Percentiles rank a stretch among this genome's conserved stretches.
Evolutionary conservation across 1,284 basidiomycete species (phyloP).

Genomic region (Athelia psychrophila): DNA sequence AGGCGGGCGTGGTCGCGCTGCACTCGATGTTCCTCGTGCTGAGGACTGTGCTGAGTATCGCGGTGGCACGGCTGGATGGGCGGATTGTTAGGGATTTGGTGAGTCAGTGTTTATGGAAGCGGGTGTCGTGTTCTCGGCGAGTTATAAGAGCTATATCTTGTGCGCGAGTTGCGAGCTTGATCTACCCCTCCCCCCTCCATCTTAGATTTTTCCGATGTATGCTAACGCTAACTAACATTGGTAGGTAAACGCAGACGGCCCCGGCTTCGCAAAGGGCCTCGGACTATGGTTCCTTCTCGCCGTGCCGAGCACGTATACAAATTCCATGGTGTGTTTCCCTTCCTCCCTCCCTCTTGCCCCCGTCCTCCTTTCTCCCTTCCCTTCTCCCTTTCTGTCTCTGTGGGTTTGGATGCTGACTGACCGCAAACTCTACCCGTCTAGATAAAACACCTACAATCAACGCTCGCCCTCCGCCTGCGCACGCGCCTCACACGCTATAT

Average conservation of each 20-base stretch:
- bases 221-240: background rate
- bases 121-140: background rate
- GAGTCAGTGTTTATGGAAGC: slow-evolving; percentile 9
- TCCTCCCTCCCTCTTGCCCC: background rate
- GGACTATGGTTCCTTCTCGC: slow-evolving; percentile 90
- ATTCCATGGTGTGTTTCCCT: slow-evolving; percentile 79
- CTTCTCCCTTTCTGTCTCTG: background rate
- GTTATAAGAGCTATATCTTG: background rate
- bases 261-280: slow-evolving; percentile 82
- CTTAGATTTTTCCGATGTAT: background rate
- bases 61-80: slow-evolving; percentile 89
- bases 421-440: slow-evolving; percentile 27
- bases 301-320: slow-evolving; percentile 93
- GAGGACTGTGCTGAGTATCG: slow-evolving; percentile 83
- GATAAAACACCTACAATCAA: slow-evolving; percentile 92
- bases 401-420: background rate
- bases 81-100: slow-evolving; percentile 88
- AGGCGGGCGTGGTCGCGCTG: slow-evolving; percentile 71
- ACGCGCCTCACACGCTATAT: slow-evolving; percentile 90
- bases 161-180: too few species aligned
- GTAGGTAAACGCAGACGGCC: slow-evolving; percentile 78
- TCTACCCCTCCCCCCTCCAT: too few species aligned
- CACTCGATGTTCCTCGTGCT: slow-evolving; percentile 90
- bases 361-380: too few species aligned
- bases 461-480: slow-evolving; percentile 81